phyloP scores from a whole-genome alignment of 2,329 filamentous ascomycete species.

The Hypocreales sp. region DNA sequence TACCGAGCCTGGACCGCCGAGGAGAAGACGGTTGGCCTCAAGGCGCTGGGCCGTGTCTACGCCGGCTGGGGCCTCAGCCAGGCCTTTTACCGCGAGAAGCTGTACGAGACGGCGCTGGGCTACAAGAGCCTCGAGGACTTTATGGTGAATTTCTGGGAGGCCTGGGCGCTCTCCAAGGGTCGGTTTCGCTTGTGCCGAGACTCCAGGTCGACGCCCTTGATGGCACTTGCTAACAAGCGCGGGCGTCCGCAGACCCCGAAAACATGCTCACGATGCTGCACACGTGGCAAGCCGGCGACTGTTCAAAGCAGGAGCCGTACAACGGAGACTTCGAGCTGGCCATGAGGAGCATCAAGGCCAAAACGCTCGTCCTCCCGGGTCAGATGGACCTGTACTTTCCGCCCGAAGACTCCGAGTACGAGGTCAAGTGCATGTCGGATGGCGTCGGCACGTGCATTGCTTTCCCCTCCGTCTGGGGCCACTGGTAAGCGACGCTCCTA shows the following conservation, averaged over 20 bases:
- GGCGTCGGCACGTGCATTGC: conserved; percentile 17
- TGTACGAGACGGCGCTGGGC: conserved; percentile 50
- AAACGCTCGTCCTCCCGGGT: conserved; percentile 52
- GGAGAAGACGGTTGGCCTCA: conserved; percentile 31
- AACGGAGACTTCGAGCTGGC: conserved; percentile 49
- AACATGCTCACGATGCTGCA: conserved; percentile 61
- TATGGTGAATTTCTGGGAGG: conserved; percentile 61
- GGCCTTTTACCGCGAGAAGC: conserved; percentile 56
- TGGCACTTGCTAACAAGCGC: no score
- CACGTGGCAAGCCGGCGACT: conserved; percentile 65
- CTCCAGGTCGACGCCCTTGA: no score
- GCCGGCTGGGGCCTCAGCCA: conserved; percentile 73
- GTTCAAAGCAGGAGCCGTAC: conserved; percentile 53
- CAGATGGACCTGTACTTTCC: conserved; percentile 73
- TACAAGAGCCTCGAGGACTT: conserved; percentile 59
- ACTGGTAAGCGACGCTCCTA: conserved; percentile 11
- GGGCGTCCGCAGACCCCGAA: conserved; percentile 40
- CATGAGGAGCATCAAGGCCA: conserved; percentile 56
- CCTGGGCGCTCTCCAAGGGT: conserved; percentile 51
- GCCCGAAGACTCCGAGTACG: conserved; percentile 62
- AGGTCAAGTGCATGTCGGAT: conserved; percentile 36
- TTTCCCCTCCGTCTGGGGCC: conserved; percentile 26
- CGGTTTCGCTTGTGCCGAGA: no score
- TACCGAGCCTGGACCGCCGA: conserved; percentile 21
- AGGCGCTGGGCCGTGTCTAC: conserved; percentile 60